Evolutionary conservation across 352 stramenopile genomes (phyloP), one percentile per base, ranked within the genome.

Genomic region (Thalassiosira sp.): DNA sequence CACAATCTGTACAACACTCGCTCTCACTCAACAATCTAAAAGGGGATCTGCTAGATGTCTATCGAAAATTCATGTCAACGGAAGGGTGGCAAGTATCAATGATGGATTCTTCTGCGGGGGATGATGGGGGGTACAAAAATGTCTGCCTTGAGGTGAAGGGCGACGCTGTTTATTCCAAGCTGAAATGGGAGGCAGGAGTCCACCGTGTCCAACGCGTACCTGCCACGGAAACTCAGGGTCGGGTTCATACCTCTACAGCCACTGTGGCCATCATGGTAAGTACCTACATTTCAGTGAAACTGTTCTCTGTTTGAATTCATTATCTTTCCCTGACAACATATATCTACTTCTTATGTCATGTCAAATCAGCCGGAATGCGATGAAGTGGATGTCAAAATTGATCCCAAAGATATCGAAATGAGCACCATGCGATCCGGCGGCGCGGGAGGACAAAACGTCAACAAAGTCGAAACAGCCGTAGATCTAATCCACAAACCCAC

Each of bases 371-470:
- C 82, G 6, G 84, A 92, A 89, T 86, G 89, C 62, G 83, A 95
- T 71, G 89, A 94, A 54, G 86, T 94, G 60, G 97, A 85, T 71
- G 88, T 99, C 1, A 93, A 98, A 63, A 95, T 97, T 71, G 82
- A 89, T 80, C 72, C 67, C 10, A 97, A 98, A 70, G 97, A 99
- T 76, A 90, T 99, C 49, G 94, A 97, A 70, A 97, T 99, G 65
- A 94, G 97, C 51, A 98, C 97, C n/a, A 98, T 97, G 85, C 90
- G 97, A 22, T 95, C 95, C 20, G 97, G 95, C 60, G 97, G 97
- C 45, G 95, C 96, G 42, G 97, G 97, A 43, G 96, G 89, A 28
- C 97, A 99, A 89, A 98, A 99, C 83, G 97, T 99, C n/a, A 99
- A 99, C 91, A 99, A 98, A 64, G 95, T 90, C 16, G 97, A 99